These are phyloP conservation scores for Nepenthes alata DNA, from an alignment of 179 eudicot genomes.

Conservation along the genomic window DNA sequence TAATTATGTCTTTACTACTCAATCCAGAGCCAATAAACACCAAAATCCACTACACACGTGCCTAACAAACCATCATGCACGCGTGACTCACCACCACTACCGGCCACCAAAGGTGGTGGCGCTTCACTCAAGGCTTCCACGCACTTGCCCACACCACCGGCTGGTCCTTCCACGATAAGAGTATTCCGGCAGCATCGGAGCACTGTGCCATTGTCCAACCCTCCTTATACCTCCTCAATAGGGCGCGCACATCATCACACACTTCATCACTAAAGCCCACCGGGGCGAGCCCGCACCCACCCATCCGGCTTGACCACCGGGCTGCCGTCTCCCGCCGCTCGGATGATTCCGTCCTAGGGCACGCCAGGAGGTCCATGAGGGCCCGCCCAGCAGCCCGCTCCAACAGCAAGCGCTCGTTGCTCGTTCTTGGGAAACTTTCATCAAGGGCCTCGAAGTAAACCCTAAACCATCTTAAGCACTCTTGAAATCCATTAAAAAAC, in stretches of 20 bases:
- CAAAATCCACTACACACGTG: background rate
- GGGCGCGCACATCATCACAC: constrained; percentile 72
- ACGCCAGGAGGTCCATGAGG: constrained; percentile 62
- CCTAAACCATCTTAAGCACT: constrained; percentile 43
- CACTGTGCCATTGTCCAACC: constrained; percentile 77
- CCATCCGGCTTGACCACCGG: constrained; percentile 52
- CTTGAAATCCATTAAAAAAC: constrained; percentile 24
- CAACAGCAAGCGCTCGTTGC: constrained; percentile 35
- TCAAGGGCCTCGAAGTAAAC: constrained; percentile 36
- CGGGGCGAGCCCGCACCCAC: constrained; percentile 36
- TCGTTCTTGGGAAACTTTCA: constrained; percentile 27
- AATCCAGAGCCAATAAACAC: too few relatives aligned
- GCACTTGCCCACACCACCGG: constrained; percentile 99
- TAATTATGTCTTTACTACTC: too few relatives aligned
- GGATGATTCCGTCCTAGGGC: constrained; percentile 41
- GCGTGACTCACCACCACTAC: constrained; percentile 1
- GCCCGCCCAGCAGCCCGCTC: constrained; percentile 44
- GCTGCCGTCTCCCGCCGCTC: constrained; percentile 71
- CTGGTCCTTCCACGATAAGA: constrained; percentile 78
- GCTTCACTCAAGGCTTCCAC: constrained; percentile 51
- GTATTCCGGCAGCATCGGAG: constrained; percentile 53
- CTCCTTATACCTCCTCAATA: constrained; percentile 78
- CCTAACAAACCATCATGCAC: constrained; percentile 2
- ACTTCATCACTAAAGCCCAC: constrained; percentile 67
- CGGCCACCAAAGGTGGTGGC: background rate